Evolutionary conservation across 164 flowering plant genomes (phyloP), one percentile per base, ranked within the genome.

Genomic region (Platanus orientalis): DNA sequence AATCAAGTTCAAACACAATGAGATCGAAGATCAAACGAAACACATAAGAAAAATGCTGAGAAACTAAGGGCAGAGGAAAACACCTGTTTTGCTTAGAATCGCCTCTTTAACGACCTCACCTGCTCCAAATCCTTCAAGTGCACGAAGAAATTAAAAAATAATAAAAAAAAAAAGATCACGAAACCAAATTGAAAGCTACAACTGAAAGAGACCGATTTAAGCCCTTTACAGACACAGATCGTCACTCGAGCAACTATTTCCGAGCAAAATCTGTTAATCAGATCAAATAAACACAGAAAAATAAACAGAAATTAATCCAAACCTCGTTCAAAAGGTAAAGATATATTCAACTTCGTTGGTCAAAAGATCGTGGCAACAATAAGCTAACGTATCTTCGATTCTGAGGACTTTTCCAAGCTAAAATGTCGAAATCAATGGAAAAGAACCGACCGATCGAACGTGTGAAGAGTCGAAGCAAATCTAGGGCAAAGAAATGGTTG

Each of bases 81-180:
- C 0, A 5, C 1, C 34, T 6, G 0, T 49, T 21, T n/a, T 21
- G 14, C 40, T 29, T 9, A 53, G 40, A 32, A 25, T 34, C 25
- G 13, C 34, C 29, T 57, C 54, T 25, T 6, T 20, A 32, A 23
- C 48, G 32, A 60, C n/a, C 45, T 65, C 50, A 23, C 29, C 54
- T 14, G 23, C 51, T 58, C 20, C 47, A 17, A 61, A 40, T 32
- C 49, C 53, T 21, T 54, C 61, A 30, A 45, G 30, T 1, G 62
- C 27, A 27, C 12, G 19, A n/a, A n/a, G n/a, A n/a, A n/a, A n/a
- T n/a, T 23, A 9, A n/a, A 1, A 58, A 49, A 36, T 19, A 6
- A 3, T 12, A 49, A 58, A 54, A 10, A 14, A 11, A 48, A 24
- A 36, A 1, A n/a, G n/a, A n/a, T n/a, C 9, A 32, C 39, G 9